Evolutionary conservation across 371 early-diverging fungal genomes (phyloP).

Genomic region (Parasitella parasitica): DNA sequence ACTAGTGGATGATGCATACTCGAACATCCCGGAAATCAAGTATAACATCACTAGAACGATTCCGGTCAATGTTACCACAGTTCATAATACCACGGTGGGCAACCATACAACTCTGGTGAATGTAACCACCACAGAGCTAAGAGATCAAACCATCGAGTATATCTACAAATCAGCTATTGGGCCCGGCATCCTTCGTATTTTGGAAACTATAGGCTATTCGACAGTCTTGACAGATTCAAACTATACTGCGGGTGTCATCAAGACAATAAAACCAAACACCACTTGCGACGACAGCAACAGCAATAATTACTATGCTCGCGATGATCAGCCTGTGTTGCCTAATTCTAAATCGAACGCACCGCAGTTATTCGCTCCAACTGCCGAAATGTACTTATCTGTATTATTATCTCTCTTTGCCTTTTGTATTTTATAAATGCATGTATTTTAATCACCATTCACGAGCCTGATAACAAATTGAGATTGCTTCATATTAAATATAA

Average conservation of each 20-base stretch:
- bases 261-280: slow-evolving; percentile 9
- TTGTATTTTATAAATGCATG: background rate
- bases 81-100: slow-evolving; percentile 3
- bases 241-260: slow-evolving; percentile 12
- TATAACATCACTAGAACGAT: slow-evolving; percentile 3
- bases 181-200: slow-evolving; percentile 35
- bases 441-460: background rate
- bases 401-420: background rate
- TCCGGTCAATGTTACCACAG: slow-evolving; percentile 4
- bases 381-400: background rate
- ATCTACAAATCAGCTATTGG: slow-evolving; percentile 31
- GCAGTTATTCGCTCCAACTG: background rate
- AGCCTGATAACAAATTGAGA: no score
- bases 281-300: slow-evolving; percentile 13
- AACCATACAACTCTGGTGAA: background rate
- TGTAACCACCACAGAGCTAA: background rate
- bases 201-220: slow-evolving; percentile 38
- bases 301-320: background rate
- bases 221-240: slow-evolving; percentile 34
- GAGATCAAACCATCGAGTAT: background rate
- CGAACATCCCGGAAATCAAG: slow-evolving; percentile 5
- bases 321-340: background rate
- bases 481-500: no score
- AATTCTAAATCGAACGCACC: background rate
- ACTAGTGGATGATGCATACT: slow-evolving; percentile 17